Base-by-base conservation (phyloP, 2,329 filamentous ascomycete genomes). In the Colletotrichum kahawae region DNA sequence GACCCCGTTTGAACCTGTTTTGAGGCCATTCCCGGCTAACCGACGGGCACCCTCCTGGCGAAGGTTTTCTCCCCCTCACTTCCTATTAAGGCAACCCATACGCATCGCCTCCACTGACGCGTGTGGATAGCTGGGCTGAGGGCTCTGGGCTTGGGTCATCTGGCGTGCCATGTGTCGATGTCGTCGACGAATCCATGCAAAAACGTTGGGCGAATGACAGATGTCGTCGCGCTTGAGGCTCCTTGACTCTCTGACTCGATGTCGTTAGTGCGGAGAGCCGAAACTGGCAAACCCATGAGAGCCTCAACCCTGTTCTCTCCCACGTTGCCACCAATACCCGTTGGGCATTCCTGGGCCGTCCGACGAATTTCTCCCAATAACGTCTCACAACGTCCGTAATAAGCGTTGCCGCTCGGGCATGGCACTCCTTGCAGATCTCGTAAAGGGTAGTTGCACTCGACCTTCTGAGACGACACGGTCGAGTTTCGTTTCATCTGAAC, bases 401-500 rank as follows among this genome's bases (percentile, higher is more conserved):
- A 73, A 59, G 51, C 57, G 21, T 38, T 57, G 29, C 9, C 29
- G 43, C 56, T 68, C 69, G n/a, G 69, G n/a, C 69, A 73, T 59
- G 73, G 70, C 29, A 24, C 31, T 48, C 72, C 63, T 64, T 27
- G 43, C 33, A 16, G 33, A 27, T 33, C 4, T 67, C 29, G 33
- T 14, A 27, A 27, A 51, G 5, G 38, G 34, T 67, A 67, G 48
- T 38, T 36, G 57, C 48, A 67, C 8, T 63, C 34, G 38, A 63
- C 69, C 14, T 38, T 51, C 69, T 68, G 73, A 68, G 73, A 75
- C 73, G 73, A 63, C 29, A 59, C 57, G 56, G 43, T 29, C 57
- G 70, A 67, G 69, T 75, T 72, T 73, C 56, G 73, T 75, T 75
- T 75, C 73, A 75, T 72, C 69, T 64, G 63, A 75, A 68, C 36